These are phyloP conservation scores for Symbiodinium pilosum DNA, from an alignment of 73 alveolate genomes.

Conservation along the genomic window DNA sequence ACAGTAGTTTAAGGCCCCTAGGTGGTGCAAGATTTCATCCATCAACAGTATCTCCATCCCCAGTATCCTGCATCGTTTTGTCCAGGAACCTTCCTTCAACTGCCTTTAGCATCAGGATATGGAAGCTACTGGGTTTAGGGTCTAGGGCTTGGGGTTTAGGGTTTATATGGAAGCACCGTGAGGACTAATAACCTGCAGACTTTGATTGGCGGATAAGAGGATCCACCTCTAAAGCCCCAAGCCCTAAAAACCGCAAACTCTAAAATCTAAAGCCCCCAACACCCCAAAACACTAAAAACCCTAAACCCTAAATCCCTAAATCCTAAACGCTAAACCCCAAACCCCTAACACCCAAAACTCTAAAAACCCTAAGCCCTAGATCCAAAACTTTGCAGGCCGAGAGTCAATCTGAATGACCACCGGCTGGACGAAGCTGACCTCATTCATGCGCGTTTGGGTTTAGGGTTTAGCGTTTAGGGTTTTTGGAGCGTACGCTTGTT, in stretches of 20 bases:
- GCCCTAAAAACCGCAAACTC: not conserved
- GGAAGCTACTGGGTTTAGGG: not conserved
- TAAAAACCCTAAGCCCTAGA: not conserved
- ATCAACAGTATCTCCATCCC: too few relatives aligned
- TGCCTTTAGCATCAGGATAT: not conserved
- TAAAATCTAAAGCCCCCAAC: not conserved
- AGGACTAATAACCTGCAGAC: too few relatives aligned
- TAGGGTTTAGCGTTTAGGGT: not conserved
- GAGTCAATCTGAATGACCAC: not conserved
- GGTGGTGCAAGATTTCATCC: too few relatives aligned
- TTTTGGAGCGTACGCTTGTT: too few relatives aligned
- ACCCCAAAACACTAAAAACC: not conserved
- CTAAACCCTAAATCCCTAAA: not conserved
- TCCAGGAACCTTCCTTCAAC: too few relatives aligned
- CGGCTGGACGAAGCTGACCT: not conserved
- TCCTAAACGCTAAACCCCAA: not conserved
- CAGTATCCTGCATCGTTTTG: too few relatives aligned
- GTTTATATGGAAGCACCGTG: not conserved
- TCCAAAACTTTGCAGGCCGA: not conserved
- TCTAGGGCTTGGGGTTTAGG: not conserved
- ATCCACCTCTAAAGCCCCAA: not conserved
- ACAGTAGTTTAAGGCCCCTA: too few relatives aligned
- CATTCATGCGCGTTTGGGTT: not conserved
- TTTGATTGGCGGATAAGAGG: not conserved
- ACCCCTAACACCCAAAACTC: too few relatives aligned